phyloP scores from a whole-genome alignment of 2,329 filamentous ascomycete species.

The Neonectria hederae region DNA sequence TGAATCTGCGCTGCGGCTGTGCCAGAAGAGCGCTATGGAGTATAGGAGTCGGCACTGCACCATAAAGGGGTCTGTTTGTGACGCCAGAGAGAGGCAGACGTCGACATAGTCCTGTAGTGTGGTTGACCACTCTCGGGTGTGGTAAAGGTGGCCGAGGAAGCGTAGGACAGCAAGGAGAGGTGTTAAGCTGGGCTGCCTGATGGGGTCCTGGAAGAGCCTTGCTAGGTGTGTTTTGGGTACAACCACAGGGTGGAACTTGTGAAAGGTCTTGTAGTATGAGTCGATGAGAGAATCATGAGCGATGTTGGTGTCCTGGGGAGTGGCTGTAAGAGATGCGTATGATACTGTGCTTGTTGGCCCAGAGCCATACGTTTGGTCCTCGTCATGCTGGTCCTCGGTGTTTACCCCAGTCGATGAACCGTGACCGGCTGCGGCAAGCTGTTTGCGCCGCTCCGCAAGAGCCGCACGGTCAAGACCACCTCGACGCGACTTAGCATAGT shows the following conservation, averaged over 20 bases:
- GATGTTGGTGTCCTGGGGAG: not conserved
- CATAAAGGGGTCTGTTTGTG: conserved; percentile 39
- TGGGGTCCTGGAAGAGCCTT: conserved; percentile 12
- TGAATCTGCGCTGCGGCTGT: conserved; percentile 38
- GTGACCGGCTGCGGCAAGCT: conserved; percentile 29
- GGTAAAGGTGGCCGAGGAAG: conserved; percentile 49
- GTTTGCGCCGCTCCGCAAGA: conserved; percentile 42
- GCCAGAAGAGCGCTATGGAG: conserved; percentile 50
- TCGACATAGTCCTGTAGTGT: conserved; percentile 17
- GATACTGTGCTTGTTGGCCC: not conserved
- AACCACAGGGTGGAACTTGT: conserved; percentile 45
- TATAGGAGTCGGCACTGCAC: conserved; percentile 50
- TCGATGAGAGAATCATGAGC: conserved; percentile 41
- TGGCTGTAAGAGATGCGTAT: not conserved
- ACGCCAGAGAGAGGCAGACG: conserved; percentile 3
- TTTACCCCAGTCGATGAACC: not conserved
- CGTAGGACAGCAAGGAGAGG: conserved; percentile 43
- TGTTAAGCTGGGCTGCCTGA: conserved; percentile 16
- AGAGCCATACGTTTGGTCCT: not conserved
- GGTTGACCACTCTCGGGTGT: conserved; percentile 29
- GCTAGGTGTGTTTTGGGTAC: conserved; percentile 35
- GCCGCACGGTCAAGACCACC: conserved; percentile 51
- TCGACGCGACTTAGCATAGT: conserved; percentile 61
- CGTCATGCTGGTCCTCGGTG: not conserved
- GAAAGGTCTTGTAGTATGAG: conserved; percentile 50